Conservation (phyloP, 257 asterid species). For the Hygrophila difformis region DNA sequence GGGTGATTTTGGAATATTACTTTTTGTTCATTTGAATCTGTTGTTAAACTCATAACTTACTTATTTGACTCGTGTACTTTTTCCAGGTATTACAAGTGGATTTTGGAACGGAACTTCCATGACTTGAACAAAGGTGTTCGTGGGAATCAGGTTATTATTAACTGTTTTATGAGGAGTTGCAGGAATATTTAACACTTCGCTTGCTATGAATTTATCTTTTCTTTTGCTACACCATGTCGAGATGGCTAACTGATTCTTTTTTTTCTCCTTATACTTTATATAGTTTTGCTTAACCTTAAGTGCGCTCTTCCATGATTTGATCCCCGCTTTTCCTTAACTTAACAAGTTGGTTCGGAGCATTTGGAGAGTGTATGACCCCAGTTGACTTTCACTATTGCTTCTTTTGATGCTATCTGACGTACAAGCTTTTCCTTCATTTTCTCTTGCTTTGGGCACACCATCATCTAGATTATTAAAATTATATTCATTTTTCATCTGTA, state of each 20-base stretch:
- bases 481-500: background rate
- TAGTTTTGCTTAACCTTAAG: too few species aligned
- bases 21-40: slow-evolving; percentile 12
- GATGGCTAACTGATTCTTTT: too few species aligned
- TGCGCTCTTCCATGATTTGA: too few species aligned
- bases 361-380: too few species aligned
- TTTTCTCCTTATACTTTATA: too few species aligned
- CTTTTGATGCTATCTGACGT: background rate
- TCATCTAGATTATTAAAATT: slow-evolving; percentile 4
- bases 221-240: too few species aligned
- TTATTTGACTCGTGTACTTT: background rate
- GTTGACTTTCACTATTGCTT: too few species aligned
- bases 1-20: slow-evolving; percentile 22
- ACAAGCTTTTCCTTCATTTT: background rate
- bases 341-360: too few species aligned
- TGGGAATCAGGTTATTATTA: slow-evolving; percentile 76
- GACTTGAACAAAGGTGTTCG: slow-evolving; percentile 99
- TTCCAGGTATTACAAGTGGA: slow-evolving; percentile 95
- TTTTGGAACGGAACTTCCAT: slow-evolving; percentile 93
- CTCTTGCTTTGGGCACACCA: background rate
- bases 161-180: slow-evolving; percentile 10
- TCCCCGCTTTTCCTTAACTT: too few species aligned
- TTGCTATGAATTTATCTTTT: too few species aligned
- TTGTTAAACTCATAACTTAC: background rate
- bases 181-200: too few species aligned